Conservation (phyloP, 192 early-diverging fungal species). For the Paraglomus occultum region DNA sequence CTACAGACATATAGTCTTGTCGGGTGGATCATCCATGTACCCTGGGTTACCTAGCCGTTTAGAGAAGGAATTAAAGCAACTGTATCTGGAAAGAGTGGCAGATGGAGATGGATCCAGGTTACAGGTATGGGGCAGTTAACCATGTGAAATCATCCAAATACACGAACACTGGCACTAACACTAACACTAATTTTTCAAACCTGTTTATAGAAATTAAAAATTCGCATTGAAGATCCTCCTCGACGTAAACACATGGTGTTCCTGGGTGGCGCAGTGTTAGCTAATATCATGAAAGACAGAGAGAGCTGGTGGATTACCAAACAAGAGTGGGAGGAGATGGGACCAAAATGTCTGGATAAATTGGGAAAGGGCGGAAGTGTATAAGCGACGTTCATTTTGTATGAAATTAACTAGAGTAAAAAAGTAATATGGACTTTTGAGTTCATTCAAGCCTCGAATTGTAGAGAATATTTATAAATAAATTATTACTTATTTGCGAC, state of each 20-base stretch:
- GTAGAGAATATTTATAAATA: too few species aligned
- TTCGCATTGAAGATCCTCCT: slow-evolving; percentile 97
- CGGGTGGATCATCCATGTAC: slow-evolving; percentile 99
- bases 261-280: slow-evolving; percentile 94
- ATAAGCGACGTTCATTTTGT: too few species aligned
- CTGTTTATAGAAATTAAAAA: slow-evolving; percentile 84
- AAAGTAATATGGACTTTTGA: too few species aligned
- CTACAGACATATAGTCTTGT: slow-evolving; percentile 97
- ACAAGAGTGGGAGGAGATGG: slow-evolving; percentile 92
- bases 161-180: too few species aligned
- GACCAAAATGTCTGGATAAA: slow-evolving; percentile 69
- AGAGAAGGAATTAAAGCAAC: slow-evolving; percentile 97
- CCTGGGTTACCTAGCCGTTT: slow-evolving; percentile 94
- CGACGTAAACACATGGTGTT: slow-evolving; percentile 99
- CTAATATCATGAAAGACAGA: slow-evolving; percentile 91
- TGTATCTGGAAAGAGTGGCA: slow-evolving; percentile 89
- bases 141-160: not conserved
- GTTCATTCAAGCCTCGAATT: too few species aligned
- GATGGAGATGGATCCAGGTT: slow-evolving; percentile 80
- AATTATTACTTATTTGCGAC: too few species aligned
- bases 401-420: too few species aligned
- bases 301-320: slow-evolving; percentile 90
- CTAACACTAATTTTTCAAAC: slow-evolving; percentile 1
- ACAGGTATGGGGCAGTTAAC: slow-evolving; percentile 52
- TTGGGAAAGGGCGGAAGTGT: slow-evolving; percentile 32